Percentiles rank a stretch among this genome's conserved stretches.
These are phyloP conservation scores for Triangularia setosa DNA, from an alignment of 2,329 filamentous ascomycete genomes.

Conservation along the genomic window DNA sequence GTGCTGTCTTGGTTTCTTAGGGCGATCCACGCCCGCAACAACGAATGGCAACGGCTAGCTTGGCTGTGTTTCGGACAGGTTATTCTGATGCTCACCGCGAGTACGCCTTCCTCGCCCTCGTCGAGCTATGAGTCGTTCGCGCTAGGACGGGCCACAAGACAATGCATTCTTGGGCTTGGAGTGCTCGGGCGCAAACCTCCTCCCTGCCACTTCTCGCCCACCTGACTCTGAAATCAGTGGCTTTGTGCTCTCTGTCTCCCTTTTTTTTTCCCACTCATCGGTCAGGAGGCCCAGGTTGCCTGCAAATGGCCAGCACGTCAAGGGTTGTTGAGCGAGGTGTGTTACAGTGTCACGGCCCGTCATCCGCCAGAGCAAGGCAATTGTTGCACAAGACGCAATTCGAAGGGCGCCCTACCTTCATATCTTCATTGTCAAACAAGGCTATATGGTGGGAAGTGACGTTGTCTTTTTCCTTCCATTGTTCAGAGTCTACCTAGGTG, in stretches of 20 bases:
- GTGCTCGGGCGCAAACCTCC: background rate
- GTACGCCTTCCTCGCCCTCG: background rate
- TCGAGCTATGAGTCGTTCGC: background rate
- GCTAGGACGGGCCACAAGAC: background rate
- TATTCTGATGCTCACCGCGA: background rate
- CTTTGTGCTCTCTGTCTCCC: background rate
- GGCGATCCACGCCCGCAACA: background rate
- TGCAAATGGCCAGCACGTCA: background rate
- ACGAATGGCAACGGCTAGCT: background rate
- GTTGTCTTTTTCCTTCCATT: background rate
- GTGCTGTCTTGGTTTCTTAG: background rate
- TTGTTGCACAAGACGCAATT: background rate
- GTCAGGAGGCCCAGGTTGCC: background rate
- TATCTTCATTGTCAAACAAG: background rate
- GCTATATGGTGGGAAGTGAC: no score
- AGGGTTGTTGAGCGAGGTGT: background rate
- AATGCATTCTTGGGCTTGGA: background rate
- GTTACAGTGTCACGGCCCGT: background rate
- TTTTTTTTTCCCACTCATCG: no score
- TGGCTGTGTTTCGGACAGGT: background rate
- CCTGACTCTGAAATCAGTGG: background rate
- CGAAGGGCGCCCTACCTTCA: background rate
- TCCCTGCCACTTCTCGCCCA: background rate
- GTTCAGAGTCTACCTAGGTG: background rate
- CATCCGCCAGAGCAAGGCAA: background rate